These are phyloP conservation scores for Xerocomellus chrysenteron DNA, from an alignment of 768 basidiomycete genomes.

Conservation along the genomic window DNA sequence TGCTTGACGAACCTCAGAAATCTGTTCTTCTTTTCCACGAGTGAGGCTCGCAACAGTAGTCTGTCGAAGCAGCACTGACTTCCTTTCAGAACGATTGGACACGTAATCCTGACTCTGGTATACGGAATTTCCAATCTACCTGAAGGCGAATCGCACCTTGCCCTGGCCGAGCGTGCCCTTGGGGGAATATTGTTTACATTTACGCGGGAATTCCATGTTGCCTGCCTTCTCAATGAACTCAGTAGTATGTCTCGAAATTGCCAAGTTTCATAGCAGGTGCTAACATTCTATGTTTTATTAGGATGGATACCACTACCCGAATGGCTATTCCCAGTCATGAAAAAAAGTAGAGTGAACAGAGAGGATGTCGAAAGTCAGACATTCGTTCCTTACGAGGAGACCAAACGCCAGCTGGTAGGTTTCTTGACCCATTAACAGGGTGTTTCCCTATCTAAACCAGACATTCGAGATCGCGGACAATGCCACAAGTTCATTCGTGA, in stretches of 20 bases:
- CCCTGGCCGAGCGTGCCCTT: not conserved
- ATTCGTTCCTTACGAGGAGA: slow-evolving; percentile 4
- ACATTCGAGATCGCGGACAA: not conserved
- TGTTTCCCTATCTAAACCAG: not conserved
- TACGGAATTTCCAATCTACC: slow-evolving; percentile 1
- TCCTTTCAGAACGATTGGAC: slow-evolving; percentile 2
- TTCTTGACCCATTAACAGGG: not conserved
- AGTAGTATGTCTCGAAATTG: not conserved
- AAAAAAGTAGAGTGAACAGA: not conserved
- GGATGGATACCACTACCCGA: slow-evolving; percentile 1
- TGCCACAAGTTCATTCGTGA: slow-evolving; percentile 3
- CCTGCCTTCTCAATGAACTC: slow-evolving; percentile 2
- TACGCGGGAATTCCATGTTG: slow-evolving; percentile 1
- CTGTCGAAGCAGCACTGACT: not conserved
- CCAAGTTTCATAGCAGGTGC: not conserved
- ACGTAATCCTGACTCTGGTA: slow-evolving; percentile 1
- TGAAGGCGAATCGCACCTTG: slow-evolving; percentile 1
- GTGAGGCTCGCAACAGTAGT: not conserved
- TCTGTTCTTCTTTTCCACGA: not conserved
- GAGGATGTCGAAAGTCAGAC: slow-evolving; percentile 5
- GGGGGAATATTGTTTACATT: slow-evolving; percentile 8
- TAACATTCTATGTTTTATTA: not conserved
- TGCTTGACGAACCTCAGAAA: not conserved
- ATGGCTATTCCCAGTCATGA: not conserved
- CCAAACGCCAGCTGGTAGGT: slow-evolving; percentile 3